These are phyloP conservation scores for Echium plantagineum DNA, from an alignment of 257 asterid genomes.

Conservation along the genomic window DNA sequence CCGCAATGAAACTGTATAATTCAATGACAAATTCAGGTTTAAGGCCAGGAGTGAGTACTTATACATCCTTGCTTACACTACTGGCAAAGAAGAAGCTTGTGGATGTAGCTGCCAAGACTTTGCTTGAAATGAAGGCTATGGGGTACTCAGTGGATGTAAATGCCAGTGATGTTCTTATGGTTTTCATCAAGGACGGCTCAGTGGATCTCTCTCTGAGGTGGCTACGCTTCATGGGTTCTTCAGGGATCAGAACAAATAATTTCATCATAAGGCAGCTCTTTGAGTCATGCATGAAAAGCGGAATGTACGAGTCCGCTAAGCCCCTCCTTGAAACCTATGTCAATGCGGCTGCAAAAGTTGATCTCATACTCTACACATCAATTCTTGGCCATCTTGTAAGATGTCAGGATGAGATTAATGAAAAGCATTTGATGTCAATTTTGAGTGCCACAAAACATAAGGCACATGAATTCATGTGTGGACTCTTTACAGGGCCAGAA, in stretches of 20 bases:
- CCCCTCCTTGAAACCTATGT: conserved; percentile 87
- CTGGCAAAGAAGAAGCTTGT: conserved; percentile 88
- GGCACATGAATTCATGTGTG: conserved; percentile 87
- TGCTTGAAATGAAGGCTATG: conserved; percentile 95
- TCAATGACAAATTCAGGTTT: conserved; percentile 90
- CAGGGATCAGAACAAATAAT: conserved; percentile 84
- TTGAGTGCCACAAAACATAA: conserved; percentile 73
- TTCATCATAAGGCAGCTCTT: conserved; percentile 88
- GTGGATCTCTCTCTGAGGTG: conserved; percentile 89
- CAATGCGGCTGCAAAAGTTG: conserved; percentile 65
- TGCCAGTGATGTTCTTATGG: conserved; percentile 97
- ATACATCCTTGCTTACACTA: conserved; percentile 55
- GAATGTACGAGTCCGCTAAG: conserved; percentile 79
- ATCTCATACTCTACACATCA: conserved; percentile 87
- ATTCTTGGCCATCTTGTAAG: conserved; percentile 83
- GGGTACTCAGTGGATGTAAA: conserved; percentile 92
- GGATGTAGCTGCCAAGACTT: conserved; percentile 89
- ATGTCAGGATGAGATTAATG: conserved; percentile 80
- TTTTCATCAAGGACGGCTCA: conserved; percentile 82
- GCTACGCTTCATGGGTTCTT: conserved; percentile 92
- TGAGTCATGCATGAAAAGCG: conserved; percentile 90
- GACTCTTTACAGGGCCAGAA: conserved; percentile 87
- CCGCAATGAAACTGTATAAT: conserved; percentile 88
- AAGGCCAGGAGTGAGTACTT: conserved; percentile 83
- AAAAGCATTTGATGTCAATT: conserved; percentile 91